Percentiles rank a stretch among this genome's conserved stretches.
Conservation (phyloP, 306 rosid genomes). For the Cicer cuneatum region DNA sequence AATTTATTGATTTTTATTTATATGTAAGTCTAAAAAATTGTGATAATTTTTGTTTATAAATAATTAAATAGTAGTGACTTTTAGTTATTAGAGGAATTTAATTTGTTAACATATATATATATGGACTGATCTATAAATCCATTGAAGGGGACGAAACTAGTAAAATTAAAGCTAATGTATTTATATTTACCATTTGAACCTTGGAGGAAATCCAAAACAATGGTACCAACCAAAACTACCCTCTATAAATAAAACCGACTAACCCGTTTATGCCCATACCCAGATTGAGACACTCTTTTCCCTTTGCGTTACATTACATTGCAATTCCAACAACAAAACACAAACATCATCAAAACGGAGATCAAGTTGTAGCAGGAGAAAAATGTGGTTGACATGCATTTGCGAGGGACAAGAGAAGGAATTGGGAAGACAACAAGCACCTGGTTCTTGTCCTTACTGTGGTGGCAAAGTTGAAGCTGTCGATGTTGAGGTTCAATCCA, state of each 20-base stretch:
- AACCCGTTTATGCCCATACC: background rate
- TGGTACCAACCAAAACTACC: too few species aligned
- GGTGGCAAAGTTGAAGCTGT: constrained; percentile 79
- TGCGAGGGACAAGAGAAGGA: constrained; percentile 77
- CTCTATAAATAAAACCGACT: background rate
- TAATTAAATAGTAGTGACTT: too few species aligned
- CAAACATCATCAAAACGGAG: constrained; percentile 18
- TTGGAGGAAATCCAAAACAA: too few species aligned
- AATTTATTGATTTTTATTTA: too few species aligned
- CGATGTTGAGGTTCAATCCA: constrained; percentile 74
- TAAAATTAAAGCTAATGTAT: too few species aligned
- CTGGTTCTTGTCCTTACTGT: constrained; percentile 87
- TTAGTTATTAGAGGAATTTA: too few species aligned
- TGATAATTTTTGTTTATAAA: too few species aligned
- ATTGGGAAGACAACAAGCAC: constrained; percentile 74
- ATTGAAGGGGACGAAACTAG: too few species aligned
- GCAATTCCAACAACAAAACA: background rate
- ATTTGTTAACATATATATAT: too few species aligned
- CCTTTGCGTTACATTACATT: background rate
- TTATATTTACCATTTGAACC: too few species aligned
- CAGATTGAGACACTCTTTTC: background rate
- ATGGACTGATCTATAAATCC: too few species aligned
- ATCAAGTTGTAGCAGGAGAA: constrained; percentile 30
- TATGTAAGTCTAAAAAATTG: too few species aligned
- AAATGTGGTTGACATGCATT: constrained; percentile 73